Percentiles rank a stretch among this genome's conserved stretches.
phyloP scores from a whole-genome alignment of 1,284 basidiomycete species.

The Paramarasmius palmivorus region DNA sequence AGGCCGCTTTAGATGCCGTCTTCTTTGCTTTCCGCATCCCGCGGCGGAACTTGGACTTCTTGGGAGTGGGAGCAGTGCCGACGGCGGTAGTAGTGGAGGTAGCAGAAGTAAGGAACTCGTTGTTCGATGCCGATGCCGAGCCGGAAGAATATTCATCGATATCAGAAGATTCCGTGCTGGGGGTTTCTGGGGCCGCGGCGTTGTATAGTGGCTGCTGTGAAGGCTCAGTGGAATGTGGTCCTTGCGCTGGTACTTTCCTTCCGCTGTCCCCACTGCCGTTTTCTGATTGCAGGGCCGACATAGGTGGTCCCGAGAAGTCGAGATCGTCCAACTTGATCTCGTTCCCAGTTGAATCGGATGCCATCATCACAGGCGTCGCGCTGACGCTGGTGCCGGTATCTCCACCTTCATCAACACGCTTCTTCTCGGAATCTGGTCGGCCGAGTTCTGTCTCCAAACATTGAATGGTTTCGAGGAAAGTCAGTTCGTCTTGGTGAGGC shows the following conservation, averaged over 20 bases:
- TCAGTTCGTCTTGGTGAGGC: constrained; percentile 72
- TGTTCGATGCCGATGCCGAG: constrained; percentile 16
- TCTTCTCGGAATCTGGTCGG: constrained; percentile 71
- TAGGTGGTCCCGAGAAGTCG: constrained; percentile 63
- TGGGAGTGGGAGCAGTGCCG: not conserved
- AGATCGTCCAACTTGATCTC: constrained; percentile 52
- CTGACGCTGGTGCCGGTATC: constrained; percentile 38
- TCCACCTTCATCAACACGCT: constrained; percentile 49
- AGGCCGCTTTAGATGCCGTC: constrained; percentile 12
- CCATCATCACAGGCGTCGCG: constrained; percentile 47
- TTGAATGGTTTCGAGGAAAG: constrained; percentile 75
- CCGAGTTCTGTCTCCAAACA: constrained; percentile 82
- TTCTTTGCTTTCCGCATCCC: not conserved
- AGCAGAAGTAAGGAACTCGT: not conserved
- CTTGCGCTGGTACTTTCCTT: constrained; percentile 11
- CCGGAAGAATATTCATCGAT: constrained; percentile 22
- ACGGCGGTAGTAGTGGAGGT: not conserved
- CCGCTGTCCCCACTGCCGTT: constrained; percentile 6
- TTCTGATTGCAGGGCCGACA: constrained; percentile 25
- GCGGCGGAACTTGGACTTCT: constrained; percentile 3
- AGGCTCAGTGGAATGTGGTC: constrained; percentile 18
- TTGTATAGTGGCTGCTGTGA: constrained; percentile 18
- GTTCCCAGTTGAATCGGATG: constrained; percentile 32
- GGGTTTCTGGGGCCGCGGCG: constrained; percentile 10
- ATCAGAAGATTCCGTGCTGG: constrained; percentile 5